Evolutionary conservation across 2,329 filamentous ascomycete species (phyloP).

Genomic region (Didymella segeticola): DNA sequence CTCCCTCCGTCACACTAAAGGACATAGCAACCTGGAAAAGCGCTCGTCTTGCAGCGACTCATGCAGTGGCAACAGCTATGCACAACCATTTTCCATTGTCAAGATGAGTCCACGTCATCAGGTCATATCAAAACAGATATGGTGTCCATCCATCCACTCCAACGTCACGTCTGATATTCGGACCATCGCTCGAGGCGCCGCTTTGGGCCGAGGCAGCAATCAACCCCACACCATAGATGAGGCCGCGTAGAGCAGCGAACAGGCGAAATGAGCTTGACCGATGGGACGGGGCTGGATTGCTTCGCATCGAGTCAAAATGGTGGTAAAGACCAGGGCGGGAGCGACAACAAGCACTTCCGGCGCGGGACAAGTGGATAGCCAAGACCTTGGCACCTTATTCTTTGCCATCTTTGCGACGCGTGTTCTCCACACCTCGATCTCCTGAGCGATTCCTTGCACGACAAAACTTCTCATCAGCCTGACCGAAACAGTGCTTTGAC

Average conservation of each 20-base stretch:
- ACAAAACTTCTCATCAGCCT: slow-evolving; percentile 2
- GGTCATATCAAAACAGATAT: background rate
- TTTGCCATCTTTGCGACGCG: background rate
- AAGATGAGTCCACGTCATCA: slow-evolving; percentile 8
- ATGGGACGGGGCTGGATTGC: background rate
- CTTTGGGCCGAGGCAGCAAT: background rate
- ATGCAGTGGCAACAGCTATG: background rate
- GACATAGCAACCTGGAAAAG: background rate
- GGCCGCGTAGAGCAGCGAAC: slow-evolving; percentile 12
- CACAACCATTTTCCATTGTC: background rate
- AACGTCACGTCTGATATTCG: background rate
- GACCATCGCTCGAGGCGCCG: slow-evolving; percentile 1
- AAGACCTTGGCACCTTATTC: slow-evolving; percentile 15
- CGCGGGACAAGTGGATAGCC: slow-evolving; percentile 2
- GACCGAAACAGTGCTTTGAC: slow-evolving; percentile 12
- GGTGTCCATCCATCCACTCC: background rate
- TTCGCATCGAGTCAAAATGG: slow-evolving; percentile 2
- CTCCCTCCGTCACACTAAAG: background rate
- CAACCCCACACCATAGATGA: slow-evolving; percentile 15
- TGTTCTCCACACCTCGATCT: slow-evolving; percentile 9
- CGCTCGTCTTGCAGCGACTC: background rate
- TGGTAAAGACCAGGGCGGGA: background rate
- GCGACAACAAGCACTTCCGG: background rate
- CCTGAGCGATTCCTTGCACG: slow-evolving; percentile 13
- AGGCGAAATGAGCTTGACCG: slow-evolving; percentile 5